Base-by-base conservation (phyloP, 495 filamentous ascomycete species). In the Pseudotulostoma volvatum region DNA sequence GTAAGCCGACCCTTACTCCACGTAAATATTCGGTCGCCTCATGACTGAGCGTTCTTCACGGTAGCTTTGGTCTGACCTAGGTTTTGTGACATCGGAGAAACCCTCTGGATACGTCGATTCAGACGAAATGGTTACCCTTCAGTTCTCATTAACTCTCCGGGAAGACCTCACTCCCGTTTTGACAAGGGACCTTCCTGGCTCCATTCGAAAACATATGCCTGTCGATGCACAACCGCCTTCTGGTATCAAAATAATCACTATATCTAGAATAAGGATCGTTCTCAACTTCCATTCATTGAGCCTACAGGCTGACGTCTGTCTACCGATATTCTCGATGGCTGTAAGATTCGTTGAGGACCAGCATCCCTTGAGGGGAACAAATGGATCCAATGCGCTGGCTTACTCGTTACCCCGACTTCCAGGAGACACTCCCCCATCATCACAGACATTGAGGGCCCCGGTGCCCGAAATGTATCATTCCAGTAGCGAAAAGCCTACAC, bases 1-100 rank as follows among this genome's bases (percentile, higher is more conserved):
- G 23, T 28, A 28, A 28, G 23, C n/a, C n/a, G n/a, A n/a, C n/a
- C n/a, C n/a, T n/a, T n/a, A n/a, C n/a, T 28, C 11, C 11, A 5
- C 23, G 11, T 28, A 11, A 5, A 28, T 11, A 28, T 28, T 5
- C 5, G 23, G 5, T 28, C 23, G 5, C 23, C 23, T 5, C 23
- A 11, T 28, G 11, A 5, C 11, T 5, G 11, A 11, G 11, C 23
- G 5, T 28, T 28, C 5, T 28, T 33, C 3, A 9, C 14, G 9
- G 21, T 31, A 65, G 61, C 36, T 60, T 13, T 65, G 59, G 59
- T 33, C 46, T 2, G 52, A 59, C 2, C 42, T 63, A 20, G 57
- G 51, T 9, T 57, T 60, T 8, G 33, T 34, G 9, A 44, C 49
- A n/a, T 33, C 41, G 5, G 46, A 49, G 35, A 56, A 52, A 37